Evolutionary conservation across 768 basidiomycete genomes (phyloP), one percentile per base, ranked within the genome.

Genomic region (Boletus barrowsii): DNA sequence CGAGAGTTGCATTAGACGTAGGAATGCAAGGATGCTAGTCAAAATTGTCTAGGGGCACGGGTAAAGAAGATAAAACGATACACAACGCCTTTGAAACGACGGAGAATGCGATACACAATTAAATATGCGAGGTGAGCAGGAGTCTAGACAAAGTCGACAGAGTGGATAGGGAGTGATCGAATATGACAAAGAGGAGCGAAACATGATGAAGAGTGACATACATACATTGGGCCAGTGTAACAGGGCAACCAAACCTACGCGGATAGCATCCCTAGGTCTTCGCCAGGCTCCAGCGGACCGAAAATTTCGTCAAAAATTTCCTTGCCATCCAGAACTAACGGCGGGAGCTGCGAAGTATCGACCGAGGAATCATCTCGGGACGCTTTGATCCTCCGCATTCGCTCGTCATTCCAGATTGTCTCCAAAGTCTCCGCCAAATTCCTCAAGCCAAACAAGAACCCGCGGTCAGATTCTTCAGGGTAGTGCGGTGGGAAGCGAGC

Each of bases 401-500:
- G 83, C 72, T 96, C 93, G 56, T 87, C 83, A 55, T 90, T 87
- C 90, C 93, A 98, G 40, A 96, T 90, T 47, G 77, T 79, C 68
- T 89, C 88, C 61, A 99, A 72, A 33, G 88, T 77, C 60, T 80
- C 79, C 11, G 88, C 79, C 30, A 98, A 72, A 66, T 80, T 93
- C 76, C 86, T 87, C 70, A 99, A 71, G 4, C 97, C 97, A 66
- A 89, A 90, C 30, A 98, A 72, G 72, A 98, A 98, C 7, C 97
- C 97, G 47, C 92, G 84, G 72, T 99, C 97, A 20, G 97, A 90
- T 67, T 88, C 81, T 41, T 88, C 84, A 1, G 88, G 86, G 59
- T 91, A 90, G 67, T 92, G 93, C 2, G 96, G 96, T 4, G 94
- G 95, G 72, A 97, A 99, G 42, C 93, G 83, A 30, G 96, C 97